Percentiles rank a stretch among this genome's conserved stretches.
phyloP scores from a whole-genome alignment of 2,329 filamentous ascomycete genomes.

The Colletotrichum simmondsii region DNA sequence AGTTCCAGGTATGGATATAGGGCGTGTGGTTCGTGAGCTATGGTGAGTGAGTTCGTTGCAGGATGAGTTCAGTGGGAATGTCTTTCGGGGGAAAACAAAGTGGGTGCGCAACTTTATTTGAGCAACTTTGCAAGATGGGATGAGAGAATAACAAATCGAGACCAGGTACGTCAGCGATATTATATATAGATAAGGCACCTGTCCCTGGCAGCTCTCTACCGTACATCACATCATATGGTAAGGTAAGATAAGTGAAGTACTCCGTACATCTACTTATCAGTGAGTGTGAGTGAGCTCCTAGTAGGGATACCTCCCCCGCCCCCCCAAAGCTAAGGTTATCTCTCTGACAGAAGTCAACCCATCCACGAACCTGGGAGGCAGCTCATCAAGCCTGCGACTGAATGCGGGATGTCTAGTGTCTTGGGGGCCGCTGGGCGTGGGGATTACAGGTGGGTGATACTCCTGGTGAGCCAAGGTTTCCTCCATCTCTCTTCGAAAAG shows the following conservation, averaged over 20 bases:
- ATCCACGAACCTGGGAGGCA: not conserved
- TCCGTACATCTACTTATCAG: slow-evolving; percentile 24
- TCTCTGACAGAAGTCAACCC: not conserved
- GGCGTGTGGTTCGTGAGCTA: not conserved
- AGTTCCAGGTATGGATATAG: not conserved
- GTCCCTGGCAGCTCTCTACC: slow-evolving; percentile 18
- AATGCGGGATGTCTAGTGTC: slow-evolving; percentile 28
- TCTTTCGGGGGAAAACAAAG: not conserved
- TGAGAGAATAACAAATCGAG: not conserved
- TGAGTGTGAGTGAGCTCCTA: not conserved
- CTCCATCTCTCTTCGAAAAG: not conserved
- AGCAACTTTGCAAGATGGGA: slow-evolving; percentile 6
- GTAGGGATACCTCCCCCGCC: not conserved
- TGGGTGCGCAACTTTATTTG: slow-evolving; percentile 11
- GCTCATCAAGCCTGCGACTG: slow-evolving; percentile 2
- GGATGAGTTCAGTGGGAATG: not conserved
- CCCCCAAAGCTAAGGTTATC: slow-evolving; percentile 24
- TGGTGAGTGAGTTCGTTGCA: not conserved
- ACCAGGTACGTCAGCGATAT: slow-evolving; percentile 30
- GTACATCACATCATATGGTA: slow-evolving; percentile 30
- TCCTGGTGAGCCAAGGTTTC: not conserved
- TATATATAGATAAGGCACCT: slow-evolving; percentile 30
- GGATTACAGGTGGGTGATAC: not conserved
- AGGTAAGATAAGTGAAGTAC: slow-evolving; percentile 22
- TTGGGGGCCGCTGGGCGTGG: slow-evolving; percentile 17